A percentile compares a stretch with the other conserved stretches of the same genome.
Conservation (phyloP, 2,329 filamentous ascomycete genomes). For the Botryosphaeria dothidea region DNA sequence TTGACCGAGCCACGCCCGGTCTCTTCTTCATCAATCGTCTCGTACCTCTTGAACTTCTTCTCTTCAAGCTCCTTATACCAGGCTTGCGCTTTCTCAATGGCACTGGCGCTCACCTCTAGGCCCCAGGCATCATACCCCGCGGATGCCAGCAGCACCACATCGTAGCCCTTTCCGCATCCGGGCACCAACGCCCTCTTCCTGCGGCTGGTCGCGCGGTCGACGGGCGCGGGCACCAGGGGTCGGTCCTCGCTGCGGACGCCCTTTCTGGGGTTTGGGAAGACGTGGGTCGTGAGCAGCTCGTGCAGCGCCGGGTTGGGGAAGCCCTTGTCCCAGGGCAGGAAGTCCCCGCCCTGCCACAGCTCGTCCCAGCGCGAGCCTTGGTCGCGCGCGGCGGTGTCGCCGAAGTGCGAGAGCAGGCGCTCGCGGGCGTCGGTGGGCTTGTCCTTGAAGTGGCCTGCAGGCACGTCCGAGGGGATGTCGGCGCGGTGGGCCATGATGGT, state of each 20-base stretch:
- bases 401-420: constrained; percentile 9
- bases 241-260: constrained; percentile 36
- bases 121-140: constrained; percentile 78
- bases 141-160: constrained; percentile 72
- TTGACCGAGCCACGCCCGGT: constrained; percentile 52
- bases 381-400: neutral
- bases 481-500: neutral
- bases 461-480: neutral
- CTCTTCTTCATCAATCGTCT: constrained; percentile 40
- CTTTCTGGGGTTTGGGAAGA: constrained; percentile 23
- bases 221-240: constrained; percentile 6
- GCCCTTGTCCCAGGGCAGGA: constrained; percentile 62
- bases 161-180: constrained; percentile 80
- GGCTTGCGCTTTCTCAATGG: constrained; percentile 48
- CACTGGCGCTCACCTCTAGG: constrained; percentile 64
- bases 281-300: constrained; percentile 49
- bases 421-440: constrained; percentile 17
- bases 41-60: constrained; percentile 42
- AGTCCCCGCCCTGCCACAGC: constrained; percentile 56
- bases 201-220: neutral
- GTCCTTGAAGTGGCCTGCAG: constrained; percentile 1
- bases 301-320: constrained; percentile 60
- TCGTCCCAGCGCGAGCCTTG: constrained; percentile 46
- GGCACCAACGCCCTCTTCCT: constrained; percentile 68
- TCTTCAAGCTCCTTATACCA: constrained; percentile 36